Conservation (phyloP, 2,329 filamentous ascomycete genomes). For the Fusarium torulosum region DNA sequence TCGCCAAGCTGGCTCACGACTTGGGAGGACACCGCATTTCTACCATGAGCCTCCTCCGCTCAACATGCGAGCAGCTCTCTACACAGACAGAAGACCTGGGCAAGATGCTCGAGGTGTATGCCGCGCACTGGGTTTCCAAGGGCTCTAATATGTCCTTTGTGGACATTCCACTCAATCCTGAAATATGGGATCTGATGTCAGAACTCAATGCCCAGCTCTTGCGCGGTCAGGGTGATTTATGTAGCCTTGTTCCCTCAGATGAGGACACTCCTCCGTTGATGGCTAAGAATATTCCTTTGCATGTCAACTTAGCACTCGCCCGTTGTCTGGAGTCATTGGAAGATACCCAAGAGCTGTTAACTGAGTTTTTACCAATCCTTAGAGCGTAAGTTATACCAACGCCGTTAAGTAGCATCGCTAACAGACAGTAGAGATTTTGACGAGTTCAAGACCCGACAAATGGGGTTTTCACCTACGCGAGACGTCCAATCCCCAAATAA, state of each 20-base stretch:
- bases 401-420: fast-evolving
- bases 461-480: constrained; percentile 20
- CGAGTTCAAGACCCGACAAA: constrained; percentile 30
- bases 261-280: not conserved
- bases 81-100: constrained; percentile 32
- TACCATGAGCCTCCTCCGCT: constrained; percentile 27
- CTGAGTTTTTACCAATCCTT: constrained; percentile 39
- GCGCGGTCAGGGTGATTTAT: constrained; percentile 1
- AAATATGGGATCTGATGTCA: constrained; percentile 28
- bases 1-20: not conserved
- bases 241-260: not conserved
- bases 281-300: constrained; percentile 22
- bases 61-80: constrained; percentile 25
- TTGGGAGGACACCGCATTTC: constrained; percentile 34
- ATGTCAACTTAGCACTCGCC: constrained; percentile 15
- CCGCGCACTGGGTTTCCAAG: constrained; percentile 25
- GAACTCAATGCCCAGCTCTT: constrained; percentile 8
- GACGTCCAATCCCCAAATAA: fast-evolving
- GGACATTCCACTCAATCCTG: constrained; percentile 33
- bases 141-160: constrained; percentile 13
- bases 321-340: constrained; percentile 20
- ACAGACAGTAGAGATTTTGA: constrained; percentile 33
- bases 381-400: constrained; percentile 30
- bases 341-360: not conserved
- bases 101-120: constrained; percentile 33